phyloP scores from a whole-genome alignment of 169 alveolate genomes.

The Plasmodium malariae region DNA sequence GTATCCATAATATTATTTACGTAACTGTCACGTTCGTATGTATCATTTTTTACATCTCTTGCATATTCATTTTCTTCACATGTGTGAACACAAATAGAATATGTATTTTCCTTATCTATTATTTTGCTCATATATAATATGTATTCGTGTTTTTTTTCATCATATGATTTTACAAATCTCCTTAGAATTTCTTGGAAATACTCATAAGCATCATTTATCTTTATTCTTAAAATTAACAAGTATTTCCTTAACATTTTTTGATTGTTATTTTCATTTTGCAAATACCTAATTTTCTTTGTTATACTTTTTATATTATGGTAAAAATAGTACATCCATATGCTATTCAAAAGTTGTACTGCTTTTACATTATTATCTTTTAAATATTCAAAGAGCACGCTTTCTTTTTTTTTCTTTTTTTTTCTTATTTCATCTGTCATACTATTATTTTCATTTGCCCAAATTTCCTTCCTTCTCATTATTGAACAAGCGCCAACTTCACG shows the following conservation, averaged over 20 bases:
- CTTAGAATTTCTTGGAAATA: constrained; percentile 28
- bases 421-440: constrained; percentile 1
- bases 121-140: constrained; percentile 15
- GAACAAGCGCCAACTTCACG: background rate
- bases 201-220: constrained; percentile 31
- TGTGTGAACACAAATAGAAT: background rate
- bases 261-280: constrained; percentile 20
- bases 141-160: constrained; percentile 27
- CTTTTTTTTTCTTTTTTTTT: constrained; percentile 42
- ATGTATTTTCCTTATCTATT: background rate
- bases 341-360: constrained; percentile 3
- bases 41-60: background rate
- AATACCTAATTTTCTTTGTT: constrained; percentile 15
- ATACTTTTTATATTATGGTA: constrained; percentile 50
- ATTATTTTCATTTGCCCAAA: background rate
- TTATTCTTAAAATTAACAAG: constrained; percentile 20
- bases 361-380: constrained; percentile 19
- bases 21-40: constrained; percentile 21
- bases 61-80: background rate
- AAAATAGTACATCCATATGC: constrained; percentile 48
- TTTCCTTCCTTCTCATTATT: constrained; percentile 45
- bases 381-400: constrained; percentile 27
- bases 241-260: constrained; percentile 1
- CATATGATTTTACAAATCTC: constrained; percentile 20
- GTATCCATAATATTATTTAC: constrained; percentile 32